Conservation (phyloP, 495 filamentous ascomycete genomes). For the Hypoxylon rickii region DNA sequence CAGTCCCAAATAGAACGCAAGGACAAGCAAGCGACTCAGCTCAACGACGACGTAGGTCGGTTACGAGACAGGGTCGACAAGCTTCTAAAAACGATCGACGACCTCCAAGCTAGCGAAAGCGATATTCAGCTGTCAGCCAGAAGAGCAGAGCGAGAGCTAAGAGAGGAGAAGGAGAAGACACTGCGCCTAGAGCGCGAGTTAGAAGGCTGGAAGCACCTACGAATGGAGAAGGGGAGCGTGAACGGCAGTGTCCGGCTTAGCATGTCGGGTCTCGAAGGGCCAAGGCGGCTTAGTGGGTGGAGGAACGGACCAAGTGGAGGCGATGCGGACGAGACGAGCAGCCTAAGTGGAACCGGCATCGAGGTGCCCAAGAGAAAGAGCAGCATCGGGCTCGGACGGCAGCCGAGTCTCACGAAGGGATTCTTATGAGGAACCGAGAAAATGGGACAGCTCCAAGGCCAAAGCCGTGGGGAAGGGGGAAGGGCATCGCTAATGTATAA, state of each 20-base stretch:
- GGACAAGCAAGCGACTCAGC: conserved; percentile 79
- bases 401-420: conserved; percentile 59
- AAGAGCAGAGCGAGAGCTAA: conserved; percentile 84
- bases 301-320: conserved; percentile 40
- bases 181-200: conserved; percentile 85
- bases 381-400: conserved; percentile 57
- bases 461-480: not conserved
- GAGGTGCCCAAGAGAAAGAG: conserved; percentile 59
- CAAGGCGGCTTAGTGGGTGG: conserved; percentile 41
- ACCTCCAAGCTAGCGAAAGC: conserved; percentile 84
- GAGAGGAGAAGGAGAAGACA: conserved; percentile 85
- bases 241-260: conserved; percentile 42
- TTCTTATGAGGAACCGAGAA: conserved; percentile 52
- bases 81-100: conserved; percentile 86
- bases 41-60: conserved; percentile 80
- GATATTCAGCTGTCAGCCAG: conserved; percentile 77
- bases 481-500: conserved; percentile 25
- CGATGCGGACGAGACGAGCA: conserved; percentile 39
- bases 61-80: conserved; percentile 88
- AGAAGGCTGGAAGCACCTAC: conserved; percentile 78
- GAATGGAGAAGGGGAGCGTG: conserved; percentile 61
- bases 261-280: conserved; percentile 30
- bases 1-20: conserved; percentile 90
- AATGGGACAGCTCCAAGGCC: too few species aligned
- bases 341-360: conserved; percentile 40